Evolutionary conservation across 106 monocot species (phyloP), one percentile per base, ranked within the genome.

Genomic region (Platanthera zijinensis): DNA sequence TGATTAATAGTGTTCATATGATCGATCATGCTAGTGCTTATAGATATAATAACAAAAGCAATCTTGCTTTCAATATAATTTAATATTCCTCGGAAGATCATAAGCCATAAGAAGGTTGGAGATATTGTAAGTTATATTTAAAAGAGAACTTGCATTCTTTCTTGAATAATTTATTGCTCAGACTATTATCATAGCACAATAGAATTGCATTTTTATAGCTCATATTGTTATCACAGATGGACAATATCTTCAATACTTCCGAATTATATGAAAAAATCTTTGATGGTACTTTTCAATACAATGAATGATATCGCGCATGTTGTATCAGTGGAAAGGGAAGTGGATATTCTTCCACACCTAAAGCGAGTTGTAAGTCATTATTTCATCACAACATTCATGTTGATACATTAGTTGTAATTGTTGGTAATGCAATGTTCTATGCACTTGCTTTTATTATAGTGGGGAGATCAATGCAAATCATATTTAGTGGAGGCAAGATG

Each of bases 401-500:
- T 73, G 12, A 59, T 8, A 19, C 25, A 12, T 57, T 9, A 0
- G 22, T 74, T 32, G 32, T 12, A 28, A 14, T 6, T 53, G 61
- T 4, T 7, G 51, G 1, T 49, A 62, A 62, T 46, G 1, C 22
- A 52, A 6, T 11, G 2, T 14, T 11, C 8, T 19, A 15, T 63
- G 7, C 8, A 21, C 15, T 32, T 22, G 12, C 32, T 32, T 32
- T 64, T 57, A 17, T 69, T 67, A 22, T 69, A 80, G 84, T 84
- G 84, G 84, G 25, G 13, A 64, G 72, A 84, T 57, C 12, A 72
- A 1, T 73, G 76, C 48, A 84, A 68, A 22, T 14, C 77, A 53
- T 84, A 76, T 56, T 47, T 84, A 7, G 39, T 73, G 28, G 84
- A 84, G 56, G 84, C 84, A 54, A 80, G 48, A 12, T 84, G 84